phyloP scores from a whole-genome alignment of 768 basidiomycete species.

The Harrya chromipes region DNA sequence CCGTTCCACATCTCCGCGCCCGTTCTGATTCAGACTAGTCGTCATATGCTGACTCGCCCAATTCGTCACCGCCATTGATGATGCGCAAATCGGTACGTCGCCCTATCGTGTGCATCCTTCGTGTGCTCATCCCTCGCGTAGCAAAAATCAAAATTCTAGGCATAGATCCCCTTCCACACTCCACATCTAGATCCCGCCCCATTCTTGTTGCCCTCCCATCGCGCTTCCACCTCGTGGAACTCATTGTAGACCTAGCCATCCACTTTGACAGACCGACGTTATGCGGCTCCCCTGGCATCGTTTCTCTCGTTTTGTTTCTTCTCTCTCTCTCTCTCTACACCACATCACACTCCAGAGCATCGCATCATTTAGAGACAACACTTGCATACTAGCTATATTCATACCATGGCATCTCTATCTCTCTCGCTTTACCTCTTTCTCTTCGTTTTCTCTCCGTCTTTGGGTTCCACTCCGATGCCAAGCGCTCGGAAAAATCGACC shows the following conservation, averaged over 20 bases:
- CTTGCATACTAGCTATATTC: conserved; percentile 35
- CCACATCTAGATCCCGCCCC: background rate
- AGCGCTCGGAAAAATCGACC: conserved; percentile 1
- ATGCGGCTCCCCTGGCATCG: no score
- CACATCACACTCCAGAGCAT: conserved; percentile 23
- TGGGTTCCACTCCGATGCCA: conserved; percentile 6
- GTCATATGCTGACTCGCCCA: conserved; percentile 35
- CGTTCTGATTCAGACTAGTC: conserved; percentile 28
- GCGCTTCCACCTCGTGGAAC: background rate
- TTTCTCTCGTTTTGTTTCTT: background rate
- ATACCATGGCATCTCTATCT: conserved; percentile 31
- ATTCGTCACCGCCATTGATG: conserved; percentile 47
- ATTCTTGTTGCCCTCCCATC: background rate
- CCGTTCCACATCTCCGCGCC: background rate
- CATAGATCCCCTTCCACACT: conserved; percentile 11
- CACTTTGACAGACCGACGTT: conserved; percentile 8
- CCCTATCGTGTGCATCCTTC: background rate
- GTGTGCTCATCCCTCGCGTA: background rate
- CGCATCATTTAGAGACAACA: conserved; percentile 32
- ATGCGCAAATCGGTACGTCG: conserved; percentile 51
- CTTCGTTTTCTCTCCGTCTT: conserved; percentile 8
- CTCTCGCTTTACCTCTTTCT: background rate
- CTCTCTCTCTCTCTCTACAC: conserved; percentile 7
- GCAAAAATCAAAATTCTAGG: conserved; percentile 38
- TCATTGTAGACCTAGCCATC: conserved; percentile 23